Conservation (phyloP, 768 basidiomycete genomes). For the Boletus rubropictus region DNA sequence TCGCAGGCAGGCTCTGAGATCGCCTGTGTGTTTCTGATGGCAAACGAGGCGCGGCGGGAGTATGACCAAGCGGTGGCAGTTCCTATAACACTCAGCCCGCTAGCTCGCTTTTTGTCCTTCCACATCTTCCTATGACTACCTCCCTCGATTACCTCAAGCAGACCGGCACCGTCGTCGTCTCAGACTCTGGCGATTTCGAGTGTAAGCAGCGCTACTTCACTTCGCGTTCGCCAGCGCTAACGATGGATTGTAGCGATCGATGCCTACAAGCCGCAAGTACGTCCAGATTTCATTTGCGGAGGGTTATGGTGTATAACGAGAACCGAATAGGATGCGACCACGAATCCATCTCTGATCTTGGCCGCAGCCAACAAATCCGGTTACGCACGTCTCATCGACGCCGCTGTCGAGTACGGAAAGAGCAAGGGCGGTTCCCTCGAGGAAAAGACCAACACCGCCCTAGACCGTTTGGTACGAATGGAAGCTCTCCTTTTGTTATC, state of each 20-base stretch:
- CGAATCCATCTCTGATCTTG: conserved; percentile 93
- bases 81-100: conserved; percentile 12
- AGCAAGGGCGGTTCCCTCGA: conserved; percentile 75
- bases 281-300: conserved; percentile 15
- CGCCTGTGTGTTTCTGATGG: no score
- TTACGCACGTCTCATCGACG: conserved; percentile 78
- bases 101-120: conserved; percentile 4
- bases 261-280: conserved; percentile 89
- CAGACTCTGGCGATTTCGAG: conserved; percentile 96
- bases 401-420: conserved; percentile 71
- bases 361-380: conserved; percentile 85
- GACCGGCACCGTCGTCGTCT: conserved; percentile 93
- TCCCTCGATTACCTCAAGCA: conserved; percentile 82
- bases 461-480: conserved; percentile 78
- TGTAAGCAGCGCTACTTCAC: conserved; percentile 34
- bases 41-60: no score
- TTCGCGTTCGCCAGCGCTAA: conserved; percentile 19
- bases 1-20: background rate
- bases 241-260: conserved; percentile 64
- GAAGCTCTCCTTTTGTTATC: conserved; percentile 9
- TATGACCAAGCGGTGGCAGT: conserved; percentile 21
- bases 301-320: conserved; percentile 4
- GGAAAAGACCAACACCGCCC: conserved; percentile 67
- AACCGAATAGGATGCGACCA: conserved; percentile 79
- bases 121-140: conserved; percentile 72